These are phyloP conservation scores for Microdochium paspali DNA, from an alignment of 2,329 filamentous ascomycete genomes.

Conservation along the genomic window DNA sequence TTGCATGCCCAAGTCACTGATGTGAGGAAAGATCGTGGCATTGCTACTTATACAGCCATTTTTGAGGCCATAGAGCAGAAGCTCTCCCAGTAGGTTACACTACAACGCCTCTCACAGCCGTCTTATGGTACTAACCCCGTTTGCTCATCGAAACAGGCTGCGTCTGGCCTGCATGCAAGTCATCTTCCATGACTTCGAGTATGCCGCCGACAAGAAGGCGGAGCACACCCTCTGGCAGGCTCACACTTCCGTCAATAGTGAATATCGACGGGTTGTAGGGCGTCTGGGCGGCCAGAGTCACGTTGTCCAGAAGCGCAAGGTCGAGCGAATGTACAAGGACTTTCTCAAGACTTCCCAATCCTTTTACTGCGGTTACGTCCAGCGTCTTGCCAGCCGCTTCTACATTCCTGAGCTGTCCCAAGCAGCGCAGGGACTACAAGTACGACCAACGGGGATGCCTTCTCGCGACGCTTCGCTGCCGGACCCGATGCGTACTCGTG, in stretches of 20 bases:
- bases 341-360: conserved; percentile 83
- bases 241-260: conserved; percentile 68
- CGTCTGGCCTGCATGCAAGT: conserved; percentile 63
- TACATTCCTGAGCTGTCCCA: conserved; percentile 40
- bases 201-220: conserved; percentile 51
- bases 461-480: conserved; percentile 31
- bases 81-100: conserved; percentile 20
- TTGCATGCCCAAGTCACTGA: conserved; percentile 10
- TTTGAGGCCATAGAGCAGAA: conserved; percentile 20
- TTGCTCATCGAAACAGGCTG: conserved; percentile 38
- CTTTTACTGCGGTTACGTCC: conserved; percentile 82
- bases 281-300: conserved; percentile 41
- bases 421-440: conserved; percentile 30
- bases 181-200: conserved; percentile 63
- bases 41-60: conserved; percentile 16
- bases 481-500: conserved; percentile 39
- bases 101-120: background rate
- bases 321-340: conserved; percentile 70
- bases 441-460: conserved; percentile 30
- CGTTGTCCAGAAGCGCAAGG: conserved; percentile 60
- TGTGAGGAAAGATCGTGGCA: conserved; percentile 17
- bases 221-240: conserved; percentile 70
- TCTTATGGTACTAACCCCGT: conserved; percentile 7
- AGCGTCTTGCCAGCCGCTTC: conserved; percentile 59
- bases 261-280: conserved; percentile 63